phyloP scores from a whole-genome alignment of 352 stramenopile species.

The Plasmopara muralis region DNA sequence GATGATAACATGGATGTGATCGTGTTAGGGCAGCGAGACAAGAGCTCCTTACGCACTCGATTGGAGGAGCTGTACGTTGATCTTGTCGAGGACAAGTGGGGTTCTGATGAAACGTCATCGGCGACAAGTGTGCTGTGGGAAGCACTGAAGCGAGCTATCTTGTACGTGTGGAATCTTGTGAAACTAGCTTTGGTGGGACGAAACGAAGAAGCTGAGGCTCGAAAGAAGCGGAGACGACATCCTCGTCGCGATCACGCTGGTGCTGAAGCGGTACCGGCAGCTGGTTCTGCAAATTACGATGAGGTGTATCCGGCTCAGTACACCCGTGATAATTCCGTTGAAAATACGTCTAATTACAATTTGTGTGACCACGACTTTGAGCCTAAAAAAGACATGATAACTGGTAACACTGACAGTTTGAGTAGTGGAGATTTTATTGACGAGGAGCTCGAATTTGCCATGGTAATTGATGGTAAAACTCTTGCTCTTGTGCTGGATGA shows the following conservation, averaged over 20 bases:
- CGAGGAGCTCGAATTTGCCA: slow-evolving; percentile 81
- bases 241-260: slow-evolving; percentile 42
- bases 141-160: slow-evolving; percentile 59
- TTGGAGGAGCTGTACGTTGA: slow-evolving; percentile 84
- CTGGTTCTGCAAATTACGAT: slow-evolving; percentile 46
- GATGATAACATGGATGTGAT: slow-evolving; percentile 89
- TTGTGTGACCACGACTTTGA: slow-evolving; percentile 66
- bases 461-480: slow-evolving; percentile 88
- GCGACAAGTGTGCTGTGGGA: slow-evolving; percentile 69
- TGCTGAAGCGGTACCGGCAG: slow-evolving; percentile 26
- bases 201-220: slow-evolving; percentile 57
- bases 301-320: slow-evolving; percentile 60
- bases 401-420: slow-evolving; percentile 21
- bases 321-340: slow-evolving; percentile 41
- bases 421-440: slow-evolving; percentile 54
- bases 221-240: slow-evolving; percentile 59
- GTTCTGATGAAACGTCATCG: slow-evolving; percentile 76
- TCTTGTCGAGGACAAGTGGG: slow-evolving; percentile 84
- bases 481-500: slow-evolving; percentile 76
- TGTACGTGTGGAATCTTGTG: slow-evolving; percentile 58
- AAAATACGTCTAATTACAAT: slow-evolving; percentile 47
- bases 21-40: slow-evolving; percentile 75
- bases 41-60: slow-evolving; percentile 59
- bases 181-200: slow-evolving; percentile 68
- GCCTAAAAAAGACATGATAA: slow-evolving; percentile 40